phyloP scores from a whole-genome alignment of 176 grass and related monocot species.

The Cymbopogon citratus region DNA sequence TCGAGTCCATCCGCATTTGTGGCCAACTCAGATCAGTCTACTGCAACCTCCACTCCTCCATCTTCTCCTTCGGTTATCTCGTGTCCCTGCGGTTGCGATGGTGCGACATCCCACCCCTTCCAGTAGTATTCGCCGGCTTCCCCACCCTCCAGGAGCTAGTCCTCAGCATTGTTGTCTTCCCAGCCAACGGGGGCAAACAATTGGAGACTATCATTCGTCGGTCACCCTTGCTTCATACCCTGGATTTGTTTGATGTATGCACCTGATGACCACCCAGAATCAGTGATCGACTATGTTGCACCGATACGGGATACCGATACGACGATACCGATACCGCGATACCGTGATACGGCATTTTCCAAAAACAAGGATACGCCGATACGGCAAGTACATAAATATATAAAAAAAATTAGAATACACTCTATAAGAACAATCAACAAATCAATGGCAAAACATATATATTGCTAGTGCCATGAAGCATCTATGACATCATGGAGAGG shows the following conservation, averaged over 20 bases:
- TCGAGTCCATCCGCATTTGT: background rate
- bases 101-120: constrained; percentile 11
- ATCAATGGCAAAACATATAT: too few relatives aligned
- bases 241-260: background rate
- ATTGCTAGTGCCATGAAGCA: too few relatives aligned
- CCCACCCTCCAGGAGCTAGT: background rate
- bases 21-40: background rate
- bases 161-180: background rate
- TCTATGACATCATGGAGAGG: too few relatives aligned
- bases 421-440: too few relatives aligned
- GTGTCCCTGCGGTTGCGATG: background rate
- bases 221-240: background rate
- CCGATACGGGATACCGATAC: too few relatives aligned
- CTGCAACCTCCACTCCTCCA: background rate
- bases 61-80: constrained; percentile 13
- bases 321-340: too few relatives aligned
- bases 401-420: too few relatives aligned
- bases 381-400: too few relatives aligned
- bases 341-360: too few relatives aligned
- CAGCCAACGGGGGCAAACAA: background rate
- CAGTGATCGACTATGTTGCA: constrained; percentile 21
- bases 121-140: background rate
- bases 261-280: background rate
- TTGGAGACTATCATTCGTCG: constrained; percentile 12
- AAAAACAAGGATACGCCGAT: too few relatives aligned